These are phyloP conservation scores for Dryas drummondii DNA, from an alignment of 306 rosid species.

Conservation along the genomic window DNA sequence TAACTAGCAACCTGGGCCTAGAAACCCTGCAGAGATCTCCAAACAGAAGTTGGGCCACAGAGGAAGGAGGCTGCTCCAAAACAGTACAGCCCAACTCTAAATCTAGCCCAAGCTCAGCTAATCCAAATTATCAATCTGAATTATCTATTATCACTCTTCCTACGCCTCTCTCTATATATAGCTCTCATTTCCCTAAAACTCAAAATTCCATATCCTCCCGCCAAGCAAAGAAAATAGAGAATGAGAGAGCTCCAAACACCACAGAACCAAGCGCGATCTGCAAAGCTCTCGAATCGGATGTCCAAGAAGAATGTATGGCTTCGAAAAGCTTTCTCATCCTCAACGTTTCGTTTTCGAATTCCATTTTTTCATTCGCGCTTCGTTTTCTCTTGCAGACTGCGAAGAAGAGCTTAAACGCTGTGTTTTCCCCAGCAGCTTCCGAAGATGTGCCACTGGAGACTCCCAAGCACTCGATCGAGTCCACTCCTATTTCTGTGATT, in stretches of 20 bases:
- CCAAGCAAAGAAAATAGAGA: slow-evolving; percentile 12
- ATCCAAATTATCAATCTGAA: too few relatives aligned
- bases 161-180: too few relatives aligned
- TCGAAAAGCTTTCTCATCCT: neutral
- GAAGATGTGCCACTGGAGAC: neutral
- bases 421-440: slow-evolving; percentile 8
- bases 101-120: too few relatives aligned
- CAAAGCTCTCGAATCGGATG: slow-evolving; percentile 27
- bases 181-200: neutral
- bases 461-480: neutral
- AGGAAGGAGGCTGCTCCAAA: too few relatives aligned
- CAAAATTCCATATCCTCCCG: slow-evolving; percentile 8
- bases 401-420: slow-evolving; percentile 23
- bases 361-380: neutral
- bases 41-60: too few relatives aligned
- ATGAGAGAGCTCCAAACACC: slow-evolving; percentile 26
- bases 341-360: neutral
- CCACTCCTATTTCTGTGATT: neutral
- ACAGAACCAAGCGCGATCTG: slow-evolving; percentile 18
- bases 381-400: slow-evolving; percentile 14
- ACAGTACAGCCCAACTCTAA: too few relatives aligned
- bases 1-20: too few relatives aligned
- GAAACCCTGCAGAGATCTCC: too few relatives aligned
- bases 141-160: too few relatives aligned
- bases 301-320: slow-evolving; percentile 18